These are phyloP conservation scores for Rhizoctonia solani DNA, from an alignment of 1,284 basidiomycete genomes.

Conservation along the genomic window DNA sequence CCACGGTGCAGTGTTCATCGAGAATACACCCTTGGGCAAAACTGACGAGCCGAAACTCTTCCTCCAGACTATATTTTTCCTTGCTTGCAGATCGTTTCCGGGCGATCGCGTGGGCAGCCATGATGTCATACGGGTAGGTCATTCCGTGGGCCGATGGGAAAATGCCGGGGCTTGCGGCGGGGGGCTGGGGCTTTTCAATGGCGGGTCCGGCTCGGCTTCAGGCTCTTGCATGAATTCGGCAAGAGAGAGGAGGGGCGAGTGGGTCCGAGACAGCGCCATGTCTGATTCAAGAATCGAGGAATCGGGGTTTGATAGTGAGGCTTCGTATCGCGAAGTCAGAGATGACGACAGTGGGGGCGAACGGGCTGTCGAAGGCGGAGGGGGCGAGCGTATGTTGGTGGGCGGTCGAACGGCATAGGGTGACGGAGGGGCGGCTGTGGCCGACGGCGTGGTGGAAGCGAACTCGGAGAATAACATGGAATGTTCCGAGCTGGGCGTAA, in stretches of 20 bases:
- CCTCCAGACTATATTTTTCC: not conserved
- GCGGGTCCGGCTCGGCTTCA: not conserved
- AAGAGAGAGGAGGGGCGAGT: conserved; percentile 5
- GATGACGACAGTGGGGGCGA: conserved; percentile 1
- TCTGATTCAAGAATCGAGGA: not conserved
- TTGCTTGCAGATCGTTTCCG: not conserved
- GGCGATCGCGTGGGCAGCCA: not conserved
- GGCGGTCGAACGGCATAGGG: not conserved
- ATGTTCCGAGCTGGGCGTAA: not conserved
- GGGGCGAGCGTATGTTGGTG: not conserved
- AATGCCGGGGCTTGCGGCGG: not conserved
- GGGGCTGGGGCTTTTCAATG: not conserved
- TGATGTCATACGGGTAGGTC: too few species aligned
- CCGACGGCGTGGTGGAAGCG: not conserved
- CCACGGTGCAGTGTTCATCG: conserved; percentile 15
- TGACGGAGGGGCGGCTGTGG: not conserved
- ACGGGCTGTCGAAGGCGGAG: not conserved
- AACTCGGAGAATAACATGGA: not conserved
- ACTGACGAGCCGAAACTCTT: conserved; percentile 27
- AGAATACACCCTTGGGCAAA: conserved; percentile 17
- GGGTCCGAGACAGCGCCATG: not conserved
- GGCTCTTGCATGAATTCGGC: conserved; percentile 1
- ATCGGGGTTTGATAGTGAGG: not conserved
- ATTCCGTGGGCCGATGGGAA: not conserved
- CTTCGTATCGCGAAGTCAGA: conserved; percentile 4